A percentile compares a stretch with the other conserved stretches of the same genome.
These are phyloP conservation scores for Jamesozyma gamospora DNA, from an alignment of 805 yeast genomes.

Conservation along the genomic window DNA sequence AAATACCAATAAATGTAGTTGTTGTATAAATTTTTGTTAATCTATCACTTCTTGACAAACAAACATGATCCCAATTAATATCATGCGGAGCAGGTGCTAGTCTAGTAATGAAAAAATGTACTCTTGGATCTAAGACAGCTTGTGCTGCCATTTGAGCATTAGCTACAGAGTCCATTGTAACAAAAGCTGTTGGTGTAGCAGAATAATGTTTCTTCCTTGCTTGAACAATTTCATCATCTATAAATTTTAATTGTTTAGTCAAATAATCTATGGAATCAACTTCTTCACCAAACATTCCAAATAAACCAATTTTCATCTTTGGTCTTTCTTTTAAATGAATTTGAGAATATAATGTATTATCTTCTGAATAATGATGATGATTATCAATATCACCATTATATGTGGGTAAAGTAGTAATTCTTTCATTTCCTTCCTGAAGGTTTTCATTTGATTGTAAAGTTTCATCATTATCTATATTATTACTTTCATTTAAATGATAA, in stretches of 20 bases:
- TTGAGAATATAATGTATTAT: constrained; percentile 19
- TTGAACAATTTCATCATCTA: constrained; percentile 59
- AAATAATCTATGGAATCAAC: constrained; percentile 78
- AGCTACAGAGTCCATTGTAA: constrained; percentile 91
- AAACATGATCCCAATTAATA: constrained; percentile 84
- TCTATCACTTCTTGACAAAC: constrained; percentile 67
- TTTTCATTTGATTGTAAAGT: background rate
- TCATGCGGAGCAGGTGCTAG: constrained; percentile 96
- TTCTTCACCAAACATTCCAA: constrained; percentile 54
- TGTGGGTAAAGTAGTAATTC: constrained; percentile 3
- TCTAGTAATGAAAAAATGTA: constrained; percentile 68
- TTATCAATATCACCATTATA: background rate
- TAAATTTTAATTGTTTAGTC: constrained; percentile 52
- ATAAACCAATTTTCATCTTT: constrained; percentile 44
- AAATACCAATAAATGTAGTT: constrained; percentile 32
- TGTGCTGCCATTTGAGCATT: constrained; percentile 96
- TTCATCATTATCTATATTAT: background rate
- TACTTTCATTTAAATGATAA: constrained; percentile 12
- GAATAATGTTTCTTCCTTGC: constrained; percentile 64
- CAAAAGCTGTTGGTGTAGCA: constrained; percentile 84
- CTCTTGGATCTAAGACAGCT: constrained; percentile 84
- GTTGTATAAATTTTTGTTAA: constrained; percentile 40
- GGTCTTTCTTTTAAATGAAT: constrained; percentile 44
- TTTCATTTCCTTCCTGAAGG: background rate
- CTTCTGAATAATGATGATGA: constrained; percentile 6